Percentiles rank a stretch among this genome's conserved stretches.
Conservation (phyloP, 495 filamentous ascomycete genomes). For the Sphaerosporella brunnea region DNA sequence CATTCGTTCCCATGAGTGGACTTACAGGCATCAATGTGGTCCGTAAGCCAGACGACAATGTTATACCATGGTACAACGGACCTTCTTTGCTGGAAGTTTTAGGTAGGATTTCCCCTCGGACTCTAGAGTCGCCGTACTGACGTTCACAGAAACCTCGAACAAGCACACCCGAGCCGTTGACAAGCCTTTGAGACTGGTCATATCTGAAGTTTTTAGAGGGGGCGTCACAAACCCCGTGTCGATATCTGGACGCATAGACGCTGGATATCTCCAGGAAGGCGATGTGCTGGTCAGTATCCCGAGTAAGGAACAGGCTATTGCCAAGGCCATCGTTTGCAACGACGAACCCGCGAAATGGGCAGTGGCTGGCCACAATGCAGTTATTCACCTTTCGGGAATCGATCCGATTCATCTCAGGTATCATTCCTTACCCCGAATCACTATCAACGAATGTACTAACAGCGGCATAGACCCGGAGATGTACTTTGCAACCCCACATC, state of each 20-base stretch:
- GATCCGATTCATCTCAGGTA: conserved; percentile 59
- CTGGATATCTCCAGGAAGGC: conserved; percentile 66
- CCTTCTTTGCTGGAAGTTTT: conserved; percentile 64
- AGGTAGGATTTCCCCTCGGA: conserved; percentile 6
- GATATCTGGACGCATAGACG: conserved; percentile 69
- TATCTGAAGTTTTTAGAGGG: conserved; percentile 53
- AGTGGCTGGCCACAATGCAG: conserved; percentile 82
- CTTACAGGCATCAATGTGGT: conserved; percentile 75
- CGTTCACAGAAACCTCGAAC: conserved; percentile 45
- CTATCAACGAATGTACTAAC: neutral
- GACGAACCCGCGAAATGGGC: conserved; percentile 65
- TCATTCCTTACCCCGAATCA: neutral
- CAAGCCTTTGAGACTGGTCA: conserved; percentile 67
- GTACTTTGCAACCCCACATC: conserved; percentile 54
- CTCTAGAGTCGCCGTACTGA: neutral
- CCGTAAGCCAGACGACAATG: conserved; percentile 32
- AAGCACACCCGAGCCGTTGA: conserved; percentile 50
- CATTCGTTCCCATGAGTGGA: conserved; percentile 78
- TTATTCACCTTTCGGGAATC: conserved; percentile 69
- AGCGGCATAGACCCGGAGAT: conserved; percentile 41
- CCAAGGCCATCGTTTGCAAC: conserved; percentile 64
- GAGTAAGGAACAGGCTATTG: conserved; percentile 52
- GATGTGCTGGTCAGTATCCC: conserved; percentile 67
- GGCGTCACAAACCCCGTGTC: conserved; percentile 54
- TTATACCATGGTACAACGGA: conserved; percentile 57